Conservation (phyloP, 78 protist species). For the Capsaspora owczarzaki region DNA sequence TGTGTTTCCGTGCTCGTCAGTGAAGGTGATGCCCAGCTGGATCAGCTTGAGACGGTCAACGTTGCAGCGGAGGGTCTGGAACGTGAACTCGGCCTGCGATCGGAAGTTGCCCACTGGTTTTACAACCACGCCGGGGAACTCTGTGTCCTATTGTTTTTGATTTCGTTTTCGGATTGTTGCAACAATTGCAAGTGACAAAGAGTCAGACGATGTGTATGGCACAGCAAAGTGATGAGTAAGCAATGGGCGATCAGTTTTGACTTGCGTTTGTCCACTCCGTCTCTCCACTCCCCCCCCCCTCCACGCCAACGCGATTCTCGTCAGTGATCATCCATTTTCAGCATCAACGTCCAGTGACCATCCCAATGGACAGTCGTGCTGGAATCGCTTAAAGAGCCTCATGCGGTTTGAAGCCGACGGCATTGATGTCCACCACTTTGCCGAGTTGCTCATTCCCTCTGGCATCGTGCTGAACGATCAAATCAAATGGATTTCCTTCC, state of each 20-base stretch:
- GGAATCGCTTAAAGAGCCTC: constrained; percentile 84
- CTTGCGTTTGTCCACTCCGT: too few relatives aligned
- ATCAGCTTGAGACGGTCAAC: constrained; percentile 88
- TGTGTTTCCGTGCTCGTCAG: constrained; percentile 74
- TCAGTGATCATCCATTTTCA: too few relatives aligned
- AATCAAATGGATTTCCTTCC: constrained; percentile 70
- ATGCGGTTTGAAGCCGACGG: constrained; percentile 50
- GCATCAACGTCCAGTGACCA: too few relatives aligned
- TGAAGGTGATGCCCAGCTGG: constrained; percentile 90
- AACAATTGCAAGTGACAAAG: too few relatives aligned
- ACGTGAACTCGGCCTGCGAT: constrained; percentile 60
- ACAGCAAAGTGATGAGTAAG: too few relatives aligned
- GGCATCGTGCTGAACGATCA: constrained; percentile 51
- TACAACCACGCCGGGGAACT: constrained; percentile 90
- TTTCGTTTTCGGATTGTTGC: too few relatives aligned
- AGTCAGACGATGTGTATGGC: too few relatives aligned
- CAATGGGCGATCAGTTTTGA: too few relatives aligned
- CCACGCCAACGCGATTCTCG: too few relatives aligned
- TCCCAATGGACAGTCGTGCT: too few relatives aligned
- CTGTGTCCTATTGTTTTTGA: constrained; percentile 94
- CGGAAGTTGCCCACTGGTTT: constrained; percentile 68
- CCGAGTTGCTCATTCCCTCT: constrained; percentile 64
- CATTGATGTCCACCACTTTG: constrained; percentile 68
- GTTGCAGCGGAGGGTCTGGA: constrained; percentile 80
- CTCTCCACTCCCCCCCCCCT: too few relatives aligned